Evolutionary conservation across 495 filamentous ascomycete species (phyloP), one percentile per base, ranked within the genome.

Genomic region (Geoglossum glabrum): DNA sequence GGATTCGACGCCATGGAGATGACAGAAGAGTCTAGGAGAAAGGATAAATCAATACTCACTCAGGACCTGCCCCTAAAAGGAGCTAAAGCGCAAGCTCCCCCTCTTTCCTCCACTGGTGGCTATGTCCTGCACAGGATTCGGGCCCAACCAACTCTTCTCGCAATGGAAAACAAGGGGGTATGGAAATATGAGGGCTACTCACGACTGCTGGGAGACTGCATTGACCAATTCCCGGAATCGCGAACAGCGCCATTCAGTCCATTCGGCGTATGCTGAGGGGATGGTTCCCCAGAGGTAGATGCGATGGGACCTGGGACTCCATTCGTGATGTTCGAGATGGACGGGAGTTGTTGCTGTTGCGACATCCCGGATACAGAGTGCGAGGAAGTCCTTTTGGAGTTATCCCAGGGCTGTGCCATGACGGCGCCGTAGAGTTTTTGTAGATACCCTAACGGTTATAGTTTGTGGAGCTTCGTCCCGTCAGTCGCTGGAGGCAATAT

Each of bases 121-220:
- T n/a, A 15, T 47, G 57, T 19, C 28, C 13, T 51, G 1, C 21
- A 46, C 4, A 30, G 11, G 31, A 34, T 34, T 5, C 11, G 36
- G 36, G 36, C 13, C 13, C 17, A 17, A 7, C 36, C 13, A 17
- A 17, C 17, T 17, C 7, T 2, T 40, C 17, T 17, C 36, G 36
- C 36, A 40, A 17, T 52, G 30, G 17, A 27, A 15, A 31, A 10
- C 19, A 43, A 33, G 13, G 11, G 23, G 38, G 19, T 15, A 59
- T 33, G 11, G 17, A 25, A 7, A 56, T 21, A 56, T 27, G 31
- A 23, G 19, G 10, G 0, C 4, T 0, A 57, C 59, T 40, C 30
- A 60, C 59, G 59, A 46, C 56, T 60, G 55, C 59, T 60, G 27
- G 54, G 59, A 26, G 59, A 60, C 54, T 56, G 59, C 54, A 60